A percentile compares a stretch with the other conserved stretches of the same genome.
phyloP scores from a whole-genome alignment of 2,329 filamentous ascomycete genomes.

The Ceratocystiopsis sp. region DNA sequence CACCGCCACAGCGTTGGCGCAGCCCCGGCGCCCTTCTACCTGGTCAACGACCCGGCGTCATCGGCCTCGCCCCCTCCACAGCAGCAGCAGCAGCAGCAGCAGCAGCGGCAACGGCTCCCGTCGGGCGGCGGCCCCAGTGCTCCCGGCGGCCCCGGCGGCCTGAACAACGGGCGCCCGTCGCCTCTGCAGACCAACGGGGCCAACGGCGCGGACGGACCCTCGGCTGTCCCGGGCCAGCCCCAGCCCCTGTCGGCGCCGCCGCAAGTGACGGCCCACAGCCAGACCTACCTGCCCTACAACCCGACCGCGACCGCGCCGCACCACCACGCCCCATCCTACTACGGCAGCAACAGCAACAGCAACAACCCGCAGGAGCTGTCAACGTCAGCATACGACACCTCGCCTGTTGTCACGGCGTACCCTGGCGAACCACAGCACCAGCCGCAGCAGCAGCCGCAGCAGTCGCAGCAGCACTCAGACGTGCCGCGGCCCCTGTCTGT shows the following conservation, averaged over 20 bases:
- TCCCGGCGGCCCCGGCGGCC: not conserved
- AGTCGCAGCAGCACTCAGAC: not conserved
- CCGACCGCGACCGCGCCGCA: not conserved
- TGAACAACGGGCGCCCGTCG: conserved; percentile 27
- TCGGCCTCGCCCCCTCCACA: conserved; percentile 10
- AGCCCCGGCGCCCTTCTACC: conserved; percentile 49
- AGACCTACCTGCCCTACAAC: conserved; percentile 30
- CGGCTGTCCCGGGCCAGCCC: conserved; percentile 21
- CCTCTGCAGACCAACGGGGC: conserved; percentile 29
- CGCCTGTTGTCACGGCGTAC: conserved; percentile 40
- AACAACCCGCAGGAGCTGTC: conserved; percentile 61
- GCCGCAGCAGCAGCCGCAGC: conserved; percentile 1
- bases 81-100: conserved; percentile 2
- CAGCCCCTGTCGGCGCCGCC: too few relatives aligned
- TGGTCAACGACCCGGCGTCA: conserved; percentile 40
- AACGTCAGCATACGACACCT: conserved; percentile 55
- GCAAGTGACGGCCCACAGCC: conserved; percentile 8
- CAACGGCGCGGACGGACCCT: conserved; percentile 9
- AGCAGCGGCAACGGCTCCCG: conserved; percentile 14
- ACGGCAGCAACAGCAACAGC: conserved; percentile 39
- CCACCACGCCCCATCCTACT: conserved; percentile 22
- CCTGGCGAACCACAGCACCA: conserved; percentile 12
- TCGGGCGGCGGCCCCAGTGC: conserved; percentile 24
- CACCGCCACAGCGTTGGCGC: conserved; percentile 34
- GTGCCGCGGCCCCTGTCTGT: too few relatives aligned